These are phyloP conservation scores for Syzygium grande DNA, from an alignment of 345 rosid species.

Conservation along the genomic window DNA sequence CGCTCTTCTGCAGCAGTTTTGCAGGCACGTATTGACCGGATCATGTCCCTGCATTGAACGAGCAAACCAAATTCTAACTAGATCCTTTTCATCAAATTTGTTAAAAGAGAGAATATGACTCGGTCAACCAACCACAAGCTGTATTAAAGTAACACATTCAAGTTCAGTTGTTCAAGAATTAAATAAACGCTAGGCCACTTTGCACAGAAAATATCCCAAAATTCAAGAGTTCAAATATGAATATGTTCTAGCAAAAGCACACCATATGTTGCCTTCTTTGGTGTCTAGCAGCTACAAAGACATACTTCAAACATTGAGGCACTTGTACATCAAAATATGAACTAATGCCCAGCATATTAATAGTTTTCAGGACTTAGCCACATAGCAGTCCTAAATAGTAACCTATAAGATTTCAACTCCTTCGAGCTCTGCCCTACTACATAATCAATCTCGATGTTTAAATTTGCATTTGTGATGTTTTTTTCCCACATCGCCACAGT, in stretches of 20 bases:
- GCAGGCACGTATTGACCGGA: conserved; percentile 90
- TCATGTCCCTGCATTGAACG: conserved; percentile 82
- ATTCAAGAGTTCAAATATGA: neutral
- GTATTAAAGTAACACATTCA: neutral
- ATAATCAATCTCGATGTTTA: neutral
- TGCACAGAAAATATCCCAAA: neutral
- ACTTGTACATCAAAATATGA: neutral
- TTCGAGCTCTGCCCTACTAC: neutral
- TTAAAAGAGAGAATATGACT: neutral
- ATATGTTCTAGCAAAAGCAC: neutral
- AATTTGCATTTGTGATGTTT: neutral
- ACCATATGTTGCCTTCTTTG: neutral
- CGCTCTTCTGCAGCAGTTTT: conserved; percentile 99
- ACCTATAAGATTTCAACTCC: neutral
- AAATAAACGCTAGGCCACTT: neutral
- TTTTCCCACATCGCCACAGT: neutral
- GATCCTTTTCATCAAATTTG: neutral
- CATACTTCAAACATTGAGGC: neutral
- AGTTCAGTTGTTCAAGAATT: neutral
- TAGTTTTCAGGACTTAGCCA: neutral
- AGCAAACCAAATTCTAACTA: neutral
- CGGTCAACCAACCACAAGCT: neutral
- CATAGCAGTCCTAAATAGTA: neutral
- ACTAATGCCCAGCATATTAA: neutral
- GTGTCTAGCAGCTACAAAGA: neutral